A percentile compares a stretch with the other conserved stretches of the same genome.
phyloP scores from a whole-genome alignment of 2,329 filamentous ascomycete species.

The Fusarium vanettenii region DNA sequence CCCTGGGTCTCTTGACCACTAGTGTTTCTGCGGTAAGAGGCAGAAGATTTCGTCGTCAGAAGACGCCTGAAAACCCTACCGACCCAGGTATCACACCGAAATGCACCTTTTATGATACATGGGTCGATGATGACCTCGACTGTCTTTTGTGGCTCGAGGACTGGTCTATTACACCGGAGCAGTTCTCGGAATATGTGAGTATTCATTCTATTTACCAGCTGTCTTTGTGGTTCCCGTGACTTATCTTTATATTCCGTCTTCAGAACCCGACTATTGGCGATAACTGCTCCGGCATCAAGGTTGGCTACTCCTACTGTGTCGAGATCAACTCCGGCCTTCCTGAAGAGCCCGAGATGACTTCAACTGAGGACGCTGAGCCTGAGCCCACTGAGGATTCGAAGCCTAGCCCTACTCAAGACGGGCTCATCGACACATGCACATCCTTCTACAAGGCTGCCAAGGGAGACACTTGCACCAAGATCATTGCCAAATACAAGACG shows the following conservation, averaged over 20 bases:
- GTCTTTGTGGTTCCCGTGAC: background rate
- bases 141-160: background rate
- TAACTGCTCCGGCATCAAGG: background rate
- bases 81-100: background rate
- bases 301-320: background rate
- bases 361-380: background rate
- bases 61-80: background rate
- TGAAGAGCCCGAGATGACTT: background rate
- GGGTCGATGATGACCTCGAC: background rate
- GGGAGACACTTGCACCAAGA: slow-evolving; percentile 15
- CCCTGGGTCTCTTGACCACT: background rate
- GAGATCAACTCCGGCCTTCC: background rate
- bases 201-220: background rate
- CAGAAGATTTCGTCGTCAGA: background rate
- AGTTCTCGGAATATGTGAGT: slow-evolving; percentile 3
- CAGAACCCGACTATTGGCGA: slow-evolving; percentile 9
- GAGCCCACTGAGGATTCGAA: background rate
- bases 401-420: background rate
- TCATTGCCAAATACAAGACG: background rate
- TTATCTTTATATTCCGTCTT: background rate
- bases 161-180: background rate
- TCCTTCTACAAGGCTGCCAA: slow-evolving; percentile 21
- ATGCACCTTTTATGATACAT: background rate
- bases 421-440: background rate
- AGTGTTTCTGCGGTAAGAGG: background rate